Evolutionary conservation across 2,329 filamentous ascomycete genomes (phyloP).

Genomic region (Chrysoporthe puriensis): DNA sequence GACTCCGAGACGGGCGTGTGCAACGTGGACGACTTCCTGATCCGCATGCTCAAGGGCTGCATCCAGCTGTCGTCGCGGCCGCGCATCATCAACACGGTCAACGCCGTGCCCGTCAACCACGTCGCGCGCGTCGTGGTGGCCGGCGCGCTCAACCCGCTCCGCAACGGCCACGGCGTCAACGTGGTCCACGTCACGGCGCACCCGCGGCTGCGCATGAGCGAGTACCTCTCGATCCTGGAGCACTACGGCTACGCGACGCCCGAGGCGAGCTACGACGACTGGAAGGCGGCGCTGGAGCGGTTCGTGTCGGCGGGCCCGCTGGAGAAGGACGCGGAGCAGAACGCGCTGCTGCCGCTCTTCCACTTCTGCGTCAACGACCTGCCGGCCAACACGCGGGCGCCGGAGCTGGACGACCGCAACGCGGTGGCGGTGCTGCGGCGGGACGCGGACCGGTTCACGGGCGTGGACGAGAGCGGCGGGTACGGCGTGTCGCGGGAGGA

Average conservation of each 20-base stretch:
- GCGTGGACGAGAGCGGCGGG: constrained; percentile 47
- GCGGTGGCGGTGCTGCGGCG: constrained; percentile 65
- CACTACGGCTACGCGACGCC: constrained; percentile 74
- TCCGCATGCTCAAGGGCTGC: constrained; percentile 85
- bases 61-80: constrained; percentile 77
- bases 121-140: constrained; percentile 82
- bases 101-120: constrained; percentile 84
- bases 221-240: constrained; percentile 73
- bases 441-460: constrained; percentile 63
- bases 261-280: constrained; percentile 68
- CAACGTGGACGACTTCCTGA: constrained; percentile 88
- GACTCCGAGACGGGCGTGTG: constrained; percentile 70
- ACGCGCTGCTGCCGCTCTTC: constrained; percentile 75
- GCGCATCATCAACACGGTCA: constrained; percentile 83
- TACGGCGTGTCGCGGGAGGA: constrained; percentile 62
- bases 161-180: constrained; percentile 42
- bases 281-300: constrained; percentile 68
- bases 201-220: constrained; percentile 76
- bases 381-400: constrained; percentile 70
- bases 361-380: constrained; percentile 73
- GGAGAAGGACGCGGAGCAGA: constrained; percentile 64
- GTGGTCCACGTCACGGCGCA: constrained; percentile 82
- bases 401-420: constrained; percentile 75
- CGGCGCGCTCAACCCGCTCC: constrained; percentile 66
- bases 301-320: constrained; percentile 64